These are phyloP conservation scores for Triadica sebifera DNA, from an alignment of 345 rosid species.

Conservation along the genomic window DNA sequence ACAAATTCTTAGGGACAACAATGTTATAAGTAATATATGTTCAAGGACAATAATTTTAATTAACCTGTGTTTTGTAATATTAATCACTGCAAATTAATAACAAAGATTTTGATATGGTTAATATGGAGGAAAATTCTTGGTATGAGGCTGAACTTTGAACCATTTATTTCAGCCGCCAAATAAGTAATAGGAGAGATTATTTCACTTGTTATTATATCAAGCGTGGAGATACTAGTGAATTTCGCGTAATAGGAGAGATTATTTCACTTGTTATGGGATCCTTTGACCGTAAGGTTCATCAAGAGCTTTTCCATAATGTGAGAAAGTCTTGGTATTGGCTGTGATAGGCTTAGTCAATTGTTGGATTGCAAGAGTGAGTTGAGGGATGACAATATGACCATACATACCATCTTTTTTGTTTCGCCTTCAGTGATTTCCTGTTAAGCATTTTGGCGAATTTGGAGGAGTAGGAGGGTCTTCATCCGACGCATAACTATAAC, in stretches of 20 bases:
- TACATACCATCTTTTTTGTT: neutral
- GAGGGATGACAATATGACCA: neutral
- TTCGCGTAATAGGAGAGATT: too few relatives aligned
- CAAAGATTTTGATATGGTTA: neutral
- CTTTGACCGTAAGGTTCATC: neutral
- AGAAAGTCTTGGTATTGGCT: neutral
- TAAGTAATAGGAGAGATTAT: neutral
- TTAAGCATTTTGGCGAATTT: neutral
- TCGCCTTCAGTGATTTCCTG: neutral
- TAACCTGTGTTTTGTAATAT: neutral
- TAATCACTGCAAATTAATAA: neutral
- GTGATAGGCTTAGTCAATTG: neutral
- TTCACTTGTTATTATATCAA: neutral
- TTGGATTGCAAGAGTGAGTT: slow-evolving; percentile 6
- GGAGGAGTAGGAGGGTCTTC: neutral
- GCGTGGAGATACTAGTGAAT: neutral
- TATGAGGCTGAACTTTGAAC: neutral
- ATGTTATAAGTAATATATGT: too few relatives aligned
- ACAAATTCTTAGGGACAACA: too few relatives aligned
- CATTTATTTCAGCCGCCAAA: neutral
- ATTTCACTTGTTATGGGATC: neutral
- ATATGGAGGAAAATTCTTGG: neutral
- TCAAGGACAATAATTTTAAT: too few relatives aligned
- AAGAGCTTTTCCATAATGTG: too few relatives aligned
- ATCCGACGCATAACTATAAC: neutral